Evolutionary conservation across 768 basidiomycete species (phyloP).

Genomic region (Xerocomus spinulosus): DNA sequence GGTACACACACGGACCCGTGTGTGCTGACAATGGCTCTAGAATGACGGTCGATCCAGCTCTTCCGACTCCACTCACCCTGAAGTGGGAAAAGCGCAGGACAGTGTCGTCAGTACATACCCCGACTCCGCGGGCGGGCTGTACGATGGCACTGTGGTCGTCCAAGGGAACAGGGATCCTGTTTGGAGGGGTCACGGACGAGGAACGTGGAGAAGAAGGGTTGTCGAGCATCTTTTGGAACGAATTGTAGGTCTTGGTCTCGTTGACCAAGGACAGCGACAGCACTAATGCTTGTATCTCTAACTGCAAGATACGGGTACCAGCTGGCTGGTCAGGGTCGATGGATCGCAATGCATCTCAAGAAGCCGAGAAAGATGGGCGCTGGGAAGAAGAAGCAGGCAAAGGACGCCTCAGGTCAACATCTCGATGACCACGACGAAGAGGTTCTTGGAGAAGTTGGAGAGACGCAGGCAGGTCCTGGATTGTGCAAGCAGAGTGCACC

Average conservation of each 20-base stretch:
- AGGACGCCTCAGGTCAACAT: neutral
- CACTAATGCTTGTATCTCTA: neutral
- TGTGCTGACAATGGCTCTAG: no score
- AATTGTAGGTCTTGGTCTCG: slow-evolving; percentile 52
- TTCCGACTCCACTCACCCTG: slow-evolving; percentile 37
- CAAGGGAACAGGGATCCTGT: slow-evolving; percentile 69
- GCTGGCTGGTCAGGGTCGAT: slow-evolving; percentile 65
- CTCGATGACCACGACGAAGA: slow-evolving; percentile 9
- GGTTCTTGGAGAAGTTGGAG: slow-evolving; percentile 16
- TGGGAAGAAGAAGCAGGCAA: slow-evolving; percentile 39
- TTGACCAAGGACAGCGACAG: neutral
- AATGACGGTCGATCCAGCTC: slow-evolving; percentile 28
- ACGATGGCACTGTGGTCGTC: slow-evolving; percentile 80
- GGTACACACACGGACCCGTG: no score
- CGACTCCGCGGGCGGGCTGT: slow-evolving; percentile 70
- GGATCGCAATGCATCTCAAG: slow-evolving; percentile 72
- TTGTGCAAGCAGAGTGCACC: neutral
- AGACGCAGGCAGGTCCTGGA: slow-evolving; percentile 6
- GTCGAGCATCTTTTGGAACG: slow-evolving; percentile 84
- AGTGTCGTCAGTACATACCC: slow-evolving; percentile 52
- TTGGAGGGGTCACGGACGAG: slow-evolving; percentile 87
- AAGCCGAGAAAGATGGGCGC: slow-evolving; percentile 52
- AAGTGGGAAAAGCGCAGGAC: slow-evolving; percentile 90
- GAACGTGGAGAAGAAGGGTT: slow-evolving; percentile 80
- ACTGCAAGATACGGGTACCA: slow-evolving; percentile 74